Conservation (phyloP, 306 rosid species). For the Ammopiptanthus mongolicus region DNA sequence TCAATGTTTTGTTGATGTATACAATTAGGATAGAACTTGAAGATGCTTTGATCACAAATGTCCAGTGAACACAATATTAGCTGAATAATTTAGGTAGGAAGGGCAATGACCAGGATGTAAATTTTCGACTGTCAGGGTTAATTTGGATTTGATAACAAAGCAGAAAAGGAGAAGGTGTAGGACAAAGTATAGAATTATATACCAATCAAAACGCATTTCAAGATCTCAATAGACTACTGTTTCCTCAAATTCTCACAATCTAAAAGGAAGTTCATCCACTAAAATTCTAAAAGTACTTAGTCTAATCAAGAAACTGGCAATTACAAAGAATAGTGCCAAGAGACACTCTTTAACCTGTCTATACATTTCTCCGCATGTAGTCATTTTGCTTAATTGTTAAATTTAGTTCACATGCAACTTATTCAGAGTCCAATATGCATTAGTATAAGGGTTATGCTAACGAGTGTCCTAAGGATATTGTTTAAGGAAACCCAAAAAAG, state of each 20-base stretch:
- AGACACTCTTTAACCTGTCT: background rate
- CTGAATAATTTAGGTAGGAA: background rate
- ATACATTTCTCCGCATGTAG: background rate
- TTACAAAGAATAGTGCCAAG: background rate
- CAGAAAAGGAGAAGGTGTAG: background rate
- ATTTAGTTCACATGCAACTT: background rate
- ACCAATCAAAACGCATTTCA: background rate
- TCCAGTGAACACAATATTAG: background rate
- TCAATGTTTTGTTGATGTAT: background rate
- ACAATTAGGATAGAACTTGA: background rate
- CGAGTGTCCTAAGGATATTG: no score
- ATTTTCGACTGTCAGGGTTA: background rate
- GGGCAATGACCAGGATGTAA: background rate
- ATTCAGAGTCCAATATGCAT: background rate
- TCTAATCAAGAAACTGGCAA: background rate
- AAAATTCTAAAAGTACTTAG: background rate
- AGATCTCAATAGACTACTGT: background rate
- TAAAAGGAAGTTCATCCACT: background rate
- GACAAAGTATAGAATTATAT: background rate
- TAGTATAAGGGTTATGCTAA: no score
- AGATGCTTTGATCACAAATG: background rate
- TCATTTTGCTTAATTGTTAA: background rate
- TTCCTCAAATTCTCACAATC: background rate
- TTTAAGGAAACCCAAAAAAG: no score
- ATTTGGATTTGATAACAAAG: background rate